Evolutionary conservation across 441 rosid species (phyloP).

Genomic region (Gossypium laxum): DNA sequence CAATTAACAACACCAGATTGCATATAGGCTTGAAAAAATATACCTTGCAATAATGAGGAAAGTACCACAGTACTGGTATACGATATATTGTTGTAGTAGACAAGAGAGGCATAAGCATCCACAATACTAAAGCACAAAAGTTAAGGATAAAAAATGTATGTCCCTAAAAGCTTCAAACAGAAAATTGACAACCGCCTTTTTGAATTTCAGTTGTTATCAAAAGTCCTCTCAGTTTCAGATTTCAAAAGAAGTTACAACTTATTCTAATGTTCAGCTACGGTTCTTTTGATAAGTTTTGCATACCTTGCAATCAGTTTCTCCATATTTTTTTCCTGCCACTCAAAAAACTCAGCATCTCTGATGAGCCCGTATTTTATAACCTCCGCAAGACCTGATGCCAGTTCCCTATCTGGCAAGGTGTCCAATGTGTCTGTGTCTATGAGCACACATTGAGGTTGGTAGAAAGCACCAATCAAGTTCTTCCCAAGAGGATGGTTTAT

Average conservation of each 20-base stretch:
- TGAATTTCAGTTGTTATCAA: not conserved
- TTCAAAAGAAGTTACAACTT: not conserved
- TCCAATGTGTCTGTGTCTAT: constrained; percentile 75
- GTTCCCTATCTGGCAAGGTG: constrained; percentile 81
- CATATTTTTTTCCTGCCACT: constrained; percentile 91
- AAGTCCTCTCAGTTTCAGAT: constrained; percentile 9
- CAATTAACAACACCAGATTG: constrained; percentile 11
- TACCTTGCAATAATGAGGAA: not conserved
- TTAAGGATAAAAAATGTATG: not conserved
- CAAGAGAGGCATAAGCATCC: not conserved
- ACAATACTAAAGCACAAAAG: not conserved
- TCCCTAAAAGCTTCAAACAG: not conserved
- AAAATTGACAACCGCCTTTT: not conserved
- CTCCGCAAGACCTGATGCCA: constrained; percentile 89
- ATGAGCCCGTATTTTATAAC: constrained; percentile 88
- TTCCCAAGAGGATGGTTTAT: constrained; percentile 84
- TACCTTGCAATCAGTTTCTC: constrained; percentile 72
- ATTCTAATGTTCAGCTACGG: not conserved
- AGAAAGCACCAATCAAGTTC: constrained; percentile 92
- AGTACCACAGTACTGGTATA: not conserved
- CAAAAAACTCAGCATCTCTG: constrained; percentile 82
- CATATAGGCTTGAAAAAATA: not conserved
- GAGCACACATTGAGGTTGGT: constrained; percentile 92
- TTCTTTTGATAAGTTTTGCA: constrained; percentile 2
- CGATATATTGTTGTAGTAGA: not conserved